Evolutionary conservation across 2,329 filamentous ascomycete species (phyloP).

Genomic region (Falciphora oryzae): DNA sequence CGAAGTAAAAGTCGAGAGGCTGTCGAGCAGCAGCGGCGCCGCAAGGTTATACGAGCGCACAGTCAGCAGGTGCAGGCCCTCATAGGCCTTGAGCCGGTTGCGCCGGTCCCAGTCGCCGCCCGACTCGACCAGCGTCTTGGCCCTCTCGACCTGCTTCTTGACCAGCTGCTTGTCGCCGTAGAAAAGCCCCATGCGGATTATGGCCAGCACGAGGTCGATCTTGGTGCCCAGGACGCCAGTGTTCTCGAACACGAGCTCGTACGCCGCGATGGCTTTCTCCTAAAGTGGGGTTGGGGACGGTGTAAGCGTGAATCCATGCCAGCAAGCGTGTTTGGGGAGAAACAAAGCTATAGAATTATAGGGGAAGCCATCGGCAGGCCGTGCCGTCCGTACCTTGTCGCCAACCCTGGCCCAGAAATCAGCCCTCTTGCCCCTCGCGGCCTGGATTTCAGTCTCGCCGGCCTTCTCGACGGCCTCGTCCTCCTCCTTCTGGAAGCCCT

Average conservation of each 20-base stretch:
- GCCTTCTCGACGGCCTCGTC: constrained; percentile 95
- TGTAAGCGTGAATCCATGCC: constrained; percentile 15
- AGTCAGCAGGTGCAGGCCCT: constrained; percentile 87
- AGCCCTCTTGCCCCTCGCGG: constrained; percentile 86
- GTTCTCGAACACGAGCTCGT: constrained; percentile 92
- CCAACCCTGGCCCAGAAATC: constrained; percentile 95
- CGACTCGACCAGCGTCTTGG: constrained; percentile 83
- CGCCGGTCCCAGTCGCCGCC: constrained; percentile 98
- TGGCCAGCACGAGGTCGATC: constrained; percentile 93
- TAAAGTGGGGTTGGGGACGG: constrained; percentile 29
- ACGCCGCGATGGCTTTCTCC: constrained; percentile 91
- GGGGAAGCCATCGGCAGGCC: neutral
- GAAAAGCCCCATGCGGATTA: constrained; percentile 93
- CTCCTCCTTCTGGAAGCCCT: constrained; percentile 74
- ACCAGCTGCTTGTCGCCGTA: constrained; percentile 89
- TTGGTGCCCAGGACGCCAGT: constrained; percentile 95
- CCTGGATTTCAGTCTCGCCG: constrained; percentile 90
- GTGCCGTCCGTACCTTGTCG: constrained; percentile 64
- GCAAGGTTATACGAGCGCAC: constrained; percentile 85
- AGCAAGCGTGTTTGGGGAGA: constrained; percentile 4
- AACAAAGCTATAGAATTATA: neutral
- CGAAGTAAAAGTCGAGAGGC: constrained; percentile 94
- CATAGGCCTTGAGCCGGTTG: constrained; percentile 98
- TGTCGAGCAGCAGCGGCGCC: constrained; percentile 91
- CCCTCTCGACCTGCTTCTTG: constrained; percentile 89